phyloP scores from a whole-genome alignment of 768 basidiomycete species.

The Tephrocybe sp. region DNA sequence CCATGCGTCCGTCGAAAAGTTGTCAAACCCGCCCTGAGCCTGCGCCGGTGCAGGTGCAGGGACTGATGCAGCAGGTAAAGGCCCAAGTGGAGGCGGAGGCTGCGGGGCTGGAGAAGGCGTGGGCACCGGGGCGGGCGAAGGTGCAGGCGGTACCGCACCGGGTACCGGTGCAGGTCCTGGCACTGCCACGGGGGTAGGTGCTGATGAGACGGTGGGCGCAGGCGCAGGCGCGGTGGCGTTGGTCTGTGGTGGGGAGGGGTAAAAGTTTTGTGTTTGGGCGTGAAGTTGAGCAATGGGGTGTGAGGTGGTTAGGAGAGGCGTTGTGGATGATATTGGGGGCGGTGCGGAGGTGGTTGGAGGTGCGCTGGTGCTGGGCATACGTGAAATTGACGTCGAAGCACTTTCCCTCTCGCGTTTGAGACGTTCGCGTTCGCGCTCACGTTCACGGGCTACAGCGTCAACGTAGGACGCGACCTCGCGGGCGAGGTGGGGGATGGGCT shows the following conservation, averaged over 20 bases:
- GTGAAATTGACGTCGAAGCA: slow-evolving; percentile 36
- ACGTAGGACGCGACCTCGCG: slow-evolving; percentile 69
- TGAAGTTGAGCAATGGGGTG: slow-evolving; percentile 7
- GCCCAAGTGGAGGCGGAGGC: slow-evolving; percentile 9
- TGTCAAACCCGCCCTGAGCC: background rate
- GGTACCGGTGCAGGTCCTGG: background rate
- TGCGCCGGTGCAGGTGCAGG: slow-evolving; percentile 16
- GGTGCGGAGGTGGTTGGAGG: slow-evolving; percentile 17
- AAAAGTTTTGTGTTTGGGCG: slow-evolving; percentile 40
- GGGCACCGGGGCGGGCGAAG: background rate
- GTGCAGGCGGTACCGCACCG: background rate
- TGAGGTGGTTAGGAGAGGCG: slow-evolving; percentile 7
- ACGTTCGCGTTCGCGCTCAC: slow-evolving; percentile 77
- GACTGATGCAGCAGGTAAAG: slow-evolving; percentile 9
- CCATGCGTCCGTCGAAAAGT: background rate
- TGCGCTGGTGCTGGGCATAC: no score
- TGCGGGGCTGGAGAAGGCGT: slow-evolving; percentile 2
- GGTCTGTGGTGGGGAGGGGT: slow-evolving; percentile 64
- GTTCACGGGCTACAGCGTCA: slow-evolving; percentile 72
- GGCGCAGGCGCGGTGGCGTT: slow-evolving; percentile 25
- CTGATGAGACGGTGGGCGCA: background rate
- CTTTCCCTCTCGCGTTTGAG: slow-evolving; percentile 66
- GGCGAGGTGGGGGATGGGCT: slow-evolving; percentile 52
- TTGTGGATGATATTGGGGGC: slow-evolving; percentile 10
- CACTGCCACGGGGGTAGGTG: background rate